Evolutionary conservation across 192 early-diverging fungal species (phyloP).

Genomic region (Coemansia sp.): DNA sequence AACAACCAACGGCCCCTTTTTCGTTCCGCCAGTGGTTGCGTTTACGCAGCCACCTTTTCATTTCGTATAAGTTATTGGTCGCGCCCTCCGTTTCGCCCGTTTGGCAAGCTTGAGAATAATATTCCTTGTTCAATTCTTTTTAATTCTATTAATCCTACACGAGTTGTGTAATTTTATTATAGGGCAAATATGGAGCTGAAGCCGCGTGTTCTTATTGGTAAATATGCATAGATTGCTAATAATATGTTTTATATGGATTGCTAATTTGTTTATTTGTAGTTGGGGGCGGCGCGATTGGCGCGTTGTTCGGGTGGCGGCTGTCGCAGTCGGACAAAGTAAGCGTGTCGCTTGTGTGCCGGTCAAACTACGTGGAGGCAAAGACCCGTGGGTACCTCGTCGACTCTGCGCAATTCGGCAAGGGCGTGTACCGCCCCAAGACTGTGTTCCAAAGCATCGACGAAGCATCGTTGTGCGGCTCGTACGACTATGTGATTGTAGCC

Average conservation of each 20-base stretch:
- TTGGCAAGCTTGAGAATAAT: too few species aligned
- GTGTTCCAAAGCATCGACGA: constrained; percentile 37
- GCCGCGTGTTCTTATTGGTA: constrained; percentile 44
- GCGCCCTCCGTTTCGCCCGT: too few species aligned
- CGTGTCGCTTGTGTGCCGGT: constrained; percentile 47
- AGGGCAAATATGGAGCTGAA: constrained; percentile 35
- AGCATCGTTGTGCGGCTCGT: constrained; percentile 23
- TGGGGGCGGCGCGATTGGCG: constrained; percentile 50
- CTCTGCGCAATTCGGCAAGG: constrained; percentile 35
- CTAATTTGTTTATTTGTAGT: constrained; percentile 19
- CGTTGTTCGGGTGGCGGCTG: constrained; percentile 46
- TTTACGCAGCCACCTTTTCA: too few species aligned
- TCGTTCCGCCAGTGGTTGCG: too few species aligned
- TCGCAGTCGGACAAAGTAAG: constrained; percentile 23
- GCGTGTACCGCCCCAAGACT: constrained; percentile 20
- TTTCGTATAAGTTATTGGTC: too few species aligned
- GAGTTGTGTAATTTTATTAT: neutral
- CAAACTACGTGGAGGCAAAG: constrained; percentile 39
- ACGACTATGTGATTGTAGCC: constrained; percentile 50
- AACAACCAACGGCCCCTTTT: too few species aligned
- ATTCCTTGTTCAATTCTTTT: too few species aligned
- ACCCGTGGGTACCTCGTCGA: constrained; percentile 25
- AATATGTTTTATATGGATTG: constrained; percentile 4
- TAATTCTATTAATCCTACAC: neutral
- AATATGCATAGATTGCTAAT: neutral